Base-by-base conservation (phyloP, 1,139 yeast genomes). In the Candida buenavistaensis region DNA sequence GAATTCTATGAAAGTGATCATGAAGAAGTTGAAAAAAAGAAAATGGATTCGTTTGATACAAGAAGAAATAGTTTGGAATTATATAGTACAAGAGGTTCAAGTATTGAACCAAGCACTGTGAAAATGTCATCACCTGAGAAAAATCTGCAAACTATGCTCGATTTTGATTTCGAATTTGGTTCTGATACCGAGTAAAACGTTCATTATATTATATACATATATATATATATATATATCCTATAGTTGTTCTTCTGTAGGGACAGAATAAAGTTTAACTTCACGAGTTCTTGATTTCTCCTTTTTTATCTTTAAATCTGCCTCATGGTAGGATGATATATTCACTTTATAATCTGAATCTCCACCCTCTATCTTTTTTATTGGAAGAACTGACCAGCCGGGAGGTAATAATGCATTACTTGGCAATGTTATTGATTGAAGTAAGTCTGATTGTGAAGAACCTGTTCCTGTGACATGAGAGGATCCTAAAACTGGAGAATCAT, bases 301-400 rank as follows among this genome's bases (percentile, higher is more conserved):
- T 26, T 41, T 39, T 5, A 52, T 34, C 21, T 26, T 40, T 30
- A 58, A 35, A 9, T 38, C 37, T 11, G 55, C 62, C 26, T 42
- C 33, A 21, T 42, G 41, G 14, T 24, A 16, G 6, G 37, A 41
- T 3, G 62, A 56, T 28, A 55, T 37, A 22, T 42, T 41, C 5
- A 61, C 58, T n/a, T 34, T 39, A 35, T 55, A 60, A 27, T 43
- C 39, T 2, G 29, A 23, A 16, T 16, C 40, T 7, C 28, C 22
- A 5, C 27, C 40, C n/a, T 35, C 38, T 9, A 36, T 23, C 35
- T 43, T 40, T 26, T 45, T 44, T 6, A 62, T 34, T 2, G 72
- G 72, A 14, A 65, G 39, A 5, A 62, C 26, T 1, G 57, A 47
- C 70, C 71, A 64, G 28, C 56, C 57, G 2, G 67, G 67, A 5